Conservation (phyloP, 306 rosid genomes). For the Neltuma alba region DNA sequence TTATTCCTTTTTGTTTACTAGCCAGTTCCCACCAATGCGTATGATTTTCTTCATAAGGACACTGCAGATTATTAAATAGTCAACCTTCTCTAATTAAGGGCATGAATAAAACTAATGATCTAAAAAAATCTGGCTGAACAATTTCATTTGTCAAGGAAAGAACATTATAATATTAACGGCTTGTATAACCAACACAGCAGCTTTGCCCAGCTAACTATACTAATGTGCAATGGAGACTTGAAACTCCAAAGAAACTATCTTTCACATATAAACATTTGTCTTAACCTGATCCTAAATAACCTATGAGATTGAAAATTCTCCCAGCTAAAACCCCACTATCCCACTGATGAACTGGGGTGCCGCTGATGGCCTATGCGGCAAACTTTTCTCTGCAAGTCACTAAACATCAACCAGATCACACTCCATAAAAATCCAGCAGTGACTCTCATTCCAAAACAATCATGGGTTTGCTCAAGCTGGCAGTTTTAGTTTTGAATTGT, state of each 20-base stretch:
- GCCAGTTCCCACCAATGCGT: not conserved
- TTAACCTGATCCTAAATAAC: slow-evolving; percentile 36
- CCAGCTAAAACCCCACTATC: slow-evolving; percentile 33
- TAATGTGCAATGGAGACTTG: slow-evolving; percentile 34
- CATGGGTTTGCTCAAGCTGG: slow-evolving; percentile 66
- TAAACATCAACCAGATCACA: slow-evolving; percentile 31
- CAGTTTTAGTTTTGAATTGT: slow-evolving; percentile 79
- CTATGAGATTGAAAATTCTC: slow-evolving; percentile 27
- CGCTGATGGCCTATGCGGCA: slow-evolving; percentile 6
- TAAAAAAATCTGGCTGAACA: not conserved
- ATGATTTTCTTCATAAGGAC: not conserved
- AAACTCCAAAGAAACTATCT: slow-evolving; percentile 12
- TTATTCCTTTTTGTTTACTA: not conserved
- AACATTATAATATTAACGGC: slow-evolving; percentile 26
- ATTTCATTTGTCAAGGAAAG: slow-evolving; percentile 7
- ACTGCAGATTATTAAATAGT: not conserved
- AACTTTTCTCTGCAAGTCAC: slow-evolving; percentile 18
- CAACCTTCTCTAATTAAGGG: not conserved
- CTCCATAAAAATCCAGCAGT: slow-evolving; percentile 35
- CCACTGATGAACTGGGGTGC: slow-evolving; percentile 34
- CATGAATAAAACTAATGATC: not conserved
- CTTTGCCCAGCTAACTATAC: slow-evolving; percentile 26
- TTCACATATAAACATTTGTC: slow-evolving; percentile 32
- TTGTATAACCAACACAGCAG: slow-evolving; percentile 32
- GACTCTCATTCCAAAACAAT: slow-evolving; percentile 38